Percentiles rank a stretch among this genome's conserved stretches.
These are phyloP conservation scores for Penicillium verrucosum DNA, from an alignment of 2,329 filamentous ascomycete species.

Conservation along the genomic window DNA sequence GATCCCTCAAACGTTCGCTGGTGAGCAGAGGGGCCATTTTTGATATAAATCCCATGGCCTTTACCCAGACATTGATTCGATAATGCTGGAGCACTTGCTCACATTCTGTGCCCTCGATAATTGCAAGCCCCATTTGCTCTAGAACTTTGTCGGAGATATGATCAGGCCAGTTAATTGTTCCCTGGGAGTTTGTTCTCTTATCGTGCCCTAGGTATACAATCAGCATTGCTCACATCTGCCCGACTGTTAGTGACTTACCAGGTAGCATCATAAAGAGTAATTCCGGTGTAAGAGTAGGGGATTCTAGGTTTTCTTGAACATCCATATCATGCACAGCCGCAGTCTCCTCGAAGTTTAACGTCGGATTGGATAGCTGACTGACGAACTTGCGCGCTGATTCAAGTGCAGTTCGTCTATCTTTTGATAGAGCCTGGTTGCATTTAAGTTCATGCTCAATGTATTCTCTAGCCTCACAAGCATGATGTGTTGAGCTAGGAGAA, in stretches of 20 bases:
- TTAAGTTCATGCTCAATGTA: conserved; percentile 26
- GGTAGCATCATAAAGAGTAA: conserved; percentile 25
- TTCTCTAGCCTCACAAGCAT: conserved; percentile 22
- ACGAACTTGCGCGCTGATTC: conserved; percentile 21
- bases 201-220: conserved; percentile 11
- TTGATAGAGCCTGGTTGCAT: conserved; percentile 22
- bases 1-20: conserved; percentile 14
- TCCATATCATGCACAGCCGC: conserved; percentile 8
- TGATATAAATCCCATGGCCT: conserved; percentile 20
- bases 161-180: conserved; percentile 21
- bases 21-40: conserved; percentile 18
- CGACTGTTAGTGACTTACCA: conserved; percentile 1
- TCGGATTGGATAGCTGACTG: conserved; percentile 20
- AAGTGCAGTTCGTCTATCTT: conserved; percentile 19
- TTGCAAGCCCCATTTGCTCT: conserved; percentile 24
- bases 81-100: conserved; percentile 20
- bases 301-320: conserved; percentile 9
- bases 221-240: not conserved
- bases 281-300: conserved; percentile 19
- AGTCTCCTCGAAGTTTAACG: conserved; percentile 14
- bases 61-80: conserved; percentile 21
- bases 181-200: conserved; percentile 19
- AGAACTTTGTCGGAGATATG: conserved; percentile 22
- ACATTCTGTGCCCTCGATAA: conserved; percentile 19
- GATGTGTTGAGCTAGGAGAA: conserved; percentile 18